Evolutionary conservation across 805 yeast genomes (phyloP), one percentile per base, ranked within the genome.

Genomic region (Hanseniaspora lachancei): DNA sequence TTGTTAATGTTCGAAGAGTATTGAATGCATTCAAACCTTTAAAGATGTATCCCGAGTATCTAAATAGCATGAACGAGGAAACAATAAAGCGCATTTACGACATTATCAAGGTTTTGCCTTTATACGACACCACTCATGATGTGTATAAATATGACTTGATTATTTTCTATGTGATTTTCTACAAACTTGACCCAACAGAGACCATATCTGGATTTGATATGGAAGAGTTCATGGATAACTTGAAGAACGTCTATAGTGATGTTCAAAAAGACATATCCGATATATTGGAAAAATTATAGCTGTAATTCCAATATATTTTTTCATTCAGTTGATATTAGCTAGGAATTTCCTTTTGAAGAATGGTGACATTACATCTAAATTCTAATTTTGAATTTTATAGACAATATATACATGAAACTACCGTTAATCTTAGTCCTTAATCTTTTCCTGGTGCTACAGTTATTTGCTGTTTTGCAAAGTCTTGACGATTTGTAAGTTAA

Each of bases 401-500:
- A 41, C 24, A 23, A 13, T 49, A 49, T 29, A 49, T 47, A 47
- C 27, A 35, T 32, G 23, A 21, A 48, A 21, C 27, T 48, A 48
- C 10, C n/a, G 15, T 47, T n/a, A 35, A 47, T 35, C 18, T 34
- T 47, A 36, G n/a, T 24, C 16, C 21, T 38, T 38, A n/a, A 6
- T 15, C 20, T 38, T 38, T 9, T 38, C 12, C 16, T 38, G 41
- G 2, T 46, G 40, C 6, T 36, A 18, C 4, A 27, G 13, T 61
- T 59, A 64, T 57, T 66, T 66, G 32, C 62, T 59, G 47, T 62
- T 61, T 60, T 68, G 72, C 47, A 68, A 54, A 47, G 74, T 72
- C 59, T 84, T 81, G 20, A 89, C 95, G 51, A 89, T 83, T 70
- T 82, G 79, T 66, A 86, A 83, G 68, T 89, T 89, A 40, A 95